phyloP scores from a whole-genome alignment of 352 stramenopile species.

The Plasmopara halstedii region DNA sequence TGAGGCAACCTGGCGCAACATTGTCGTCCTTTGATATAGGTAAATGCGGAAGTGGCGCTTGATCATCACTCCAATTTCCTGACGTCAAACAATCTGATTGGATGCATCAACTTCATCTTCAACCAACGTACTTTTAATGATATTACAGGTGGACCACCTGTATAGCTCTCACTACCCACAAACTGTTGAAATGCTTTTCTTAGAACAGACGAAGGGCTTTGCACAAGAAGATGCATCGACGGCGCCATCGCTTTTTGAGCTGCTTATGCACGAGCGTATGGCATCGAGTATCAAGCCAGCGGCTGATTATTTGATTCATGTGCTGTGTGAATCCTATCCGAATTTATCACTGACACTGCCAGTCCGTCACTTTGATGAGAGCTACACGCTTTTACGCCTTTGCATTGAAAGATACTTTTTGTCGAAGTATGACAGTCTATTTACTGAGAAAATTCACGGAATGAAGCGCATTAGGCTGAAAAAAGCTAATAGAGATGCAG shows the following conservation, averaged over 20 bases:
- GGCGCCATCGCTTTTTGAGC: conserved; percentile 72
- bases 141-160: background rate
- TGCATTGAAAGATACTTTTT: conserved; percentile 69
- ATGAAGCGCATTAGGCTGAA: conserved; percentile 70
- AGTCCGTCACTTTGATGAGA: conserved; percentile 70
- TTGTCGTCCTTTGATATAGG: background rate
- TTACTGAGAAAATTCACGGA: conserved; percentile 80
- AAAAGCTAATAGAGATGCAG: background rate
- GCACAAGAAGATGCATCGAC: conserved; percentile 12
- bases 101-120: conserved; percentile 16
- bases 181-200: conserved; percentile 51
- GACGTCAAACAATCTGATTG: conserved; percentile 18
- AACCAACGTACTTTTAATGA: conserved; percentile 2
- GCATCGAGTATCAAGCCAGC: conserved; percentile 63
- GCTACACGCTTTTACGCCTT: conserved; percentile 57
- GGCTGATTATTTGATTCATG: conserved; percentile 64
- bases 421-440: conserved; percentile 60
- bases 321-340: conserved; percentile 69
- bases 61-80: background rate
- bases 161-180: background rate
- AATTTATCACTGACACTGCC: conserved; percentile 40
- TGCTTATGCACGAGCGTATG: conserved; percentile 86
- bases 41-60: background rate
- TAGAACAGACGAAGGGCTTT: conserved; percentile 76
- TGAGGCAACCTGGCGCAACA: conserved; percentile 10